Evolutionary conservation across 805 yeast species (phyloP), one percentile per base, ranked within the genome.

Genomic region (Kuraishia ogatae): DNA sequence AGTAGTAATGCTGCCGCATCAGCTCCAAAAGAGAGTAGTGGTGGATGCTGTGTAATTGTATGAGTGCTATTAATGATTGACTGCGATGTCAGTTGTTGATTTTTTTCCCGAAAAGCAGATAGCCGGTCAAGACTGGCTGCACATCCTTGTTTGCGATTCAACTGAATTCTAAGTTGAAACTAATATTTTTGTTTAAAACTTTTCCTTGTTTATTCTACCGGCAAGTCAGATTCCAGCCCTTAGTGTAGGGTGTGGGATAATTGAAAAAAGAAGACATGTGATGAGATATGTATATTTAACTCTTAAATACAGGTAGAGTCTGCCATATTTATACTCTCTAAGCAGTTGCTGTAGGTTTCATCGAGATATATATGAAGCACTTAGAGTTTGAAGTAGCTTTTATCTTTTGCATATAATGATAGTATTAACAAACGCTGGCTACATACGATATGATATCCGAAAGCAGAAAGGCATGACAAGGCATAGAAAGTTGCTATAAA

Each of bases 1-100:
- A 22, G 50, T 23, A 50, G 35, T 21, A 52, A 53, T 17, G 28
- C 58, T 47, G 29, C 55, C 35, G 54, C 51, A 11, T 19, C 21
- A 46, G 22, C 24, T 24, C 26, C 50, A 43, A 63, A 61, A 50
- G 61, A 62, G 24, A 58, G 63, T 48, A 51, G 55, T 49, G 68
- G 72, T 53, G 73, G 73, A 13, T 70, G 73, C 56, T 69, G 73
- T 63, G 57, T 59, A 35, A 64, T 70, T 46, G 61, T 69, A 66
- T 69, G 57, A 64, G 17, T 51, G 48, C 21, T 35, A 17, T 35
- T 5, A 15, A 35, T 28, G 35, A 7, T 28, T 35, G 43, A 26
- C 29, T 26, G 29, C 29, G 5, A 26, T 35, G 43, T 35, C 17
- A 13, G 43, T 35, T 26, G 29, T 26, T 26, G 29, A 17, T 35